Conservation (phyloP, 305 asterid genomes). For the Rubia tinctorum region DNA sequence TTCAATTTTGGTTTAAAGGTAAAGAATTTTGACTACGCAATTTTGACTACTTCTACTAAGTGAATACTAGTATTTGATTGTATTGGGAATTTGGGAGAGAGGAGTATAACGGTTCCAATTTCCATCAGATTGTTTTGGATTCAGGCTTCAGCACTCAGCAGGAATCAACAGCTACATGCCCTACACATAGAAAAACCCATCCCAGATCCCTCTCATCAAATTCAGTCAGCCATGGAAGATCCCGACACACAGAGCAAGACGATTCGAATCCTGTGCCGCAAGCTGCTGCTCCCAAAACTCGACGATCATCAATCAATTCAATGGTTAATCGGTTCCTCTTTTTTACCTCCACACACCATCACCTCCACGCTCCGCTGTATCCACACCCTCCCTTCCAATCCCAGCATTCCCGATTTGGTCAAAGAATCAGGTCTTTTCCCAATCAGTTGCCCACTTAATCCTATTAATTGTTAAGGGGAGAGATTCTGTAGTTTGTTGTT, state of each 20-base stretch:
- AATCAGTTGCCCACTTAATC: neutral
- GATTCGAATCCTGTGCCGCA: conserved; percentile 67
- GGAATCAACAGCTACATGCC: neutral
- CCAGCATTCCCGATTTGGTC: conserved; percentile 45
- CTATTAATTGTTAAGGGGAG: neutral
- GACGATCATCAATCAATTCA: conserved; percentile 46
- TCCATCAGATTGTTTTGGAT: neutral
- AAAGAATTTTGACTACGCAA: too few relatives aligned
- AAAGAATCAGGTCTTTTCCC: conserved; percentile 58
- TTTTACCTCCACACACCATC: conserved; percentile 47
- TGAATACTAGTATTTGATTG: too few relatives aligned
- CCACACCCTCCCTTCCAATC: conserved; percentile 47
- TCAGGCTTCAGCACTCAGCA: neutral
- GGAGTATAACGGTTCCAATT: neutral
- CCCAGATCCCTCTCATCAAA: neutral
- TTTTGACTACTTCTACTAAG: too few relatives aligned
- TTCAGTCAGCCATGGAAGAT: conserved; percentile 16
- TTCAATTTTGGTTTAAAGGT: too few relatives aligned
- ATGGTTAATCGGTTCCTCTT: conserved; percentile 81
- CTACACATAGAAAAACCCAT: neutral
- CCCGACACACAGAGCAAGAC: conserved; percentile 16
- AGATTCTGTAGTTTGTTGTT: neutral
- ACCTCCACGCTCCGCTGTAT: conserved; percentile 75
- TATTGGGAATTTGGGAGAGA: too few relatives aligned
- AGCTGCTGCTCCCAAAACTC: conserved; percentile 35